Percentiles rank a stretch among this genome's conserved stretches.
Evolutionary conservation across 2,329 filamentous ascomycete species (phyloP).

Genomic region (Didymella sp.): DNA sequence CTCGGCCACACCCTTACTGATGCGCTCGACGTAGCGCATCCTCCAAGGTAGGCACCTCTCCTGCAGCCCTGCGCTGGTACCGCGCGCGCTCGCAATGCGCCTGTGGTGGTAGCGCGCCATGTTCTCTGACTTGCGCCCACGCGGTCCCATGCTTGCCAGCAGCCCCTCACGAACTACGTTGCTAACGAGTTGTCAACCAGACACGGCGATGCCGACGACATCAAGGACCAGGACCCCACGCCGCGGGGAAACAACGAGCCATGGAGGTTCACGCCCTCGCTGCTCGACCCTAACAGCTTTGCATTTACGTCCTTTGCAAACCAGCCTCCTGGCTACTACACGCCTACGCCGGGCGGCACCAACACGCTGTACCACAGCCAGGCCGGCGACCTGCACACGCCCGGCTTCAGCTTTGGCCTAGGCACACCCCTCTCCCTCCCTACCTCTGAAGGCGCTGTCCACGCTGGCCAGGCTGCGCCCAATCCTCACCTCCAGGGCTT

Average conservation of each 20-base stretch:
- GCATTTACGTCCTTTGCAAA: conserved; percentile 80
- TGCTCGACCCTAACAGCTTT: conserved; percentile 85
- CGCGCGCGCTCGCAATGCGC: conserved; percentile 16
- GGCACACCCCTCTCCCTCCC: conserved; percentile 83
- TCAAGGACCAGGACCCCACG: conserved; percentile 83
- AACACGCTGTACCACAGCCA: conserved; percentile 83
- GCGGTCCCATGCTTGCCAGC: background rate
- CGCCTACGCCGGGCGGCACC: conserved; percentile 81
- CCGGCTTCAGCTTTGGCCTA: conserved; percentile 74
- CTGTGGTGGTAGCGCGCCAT: conserved; percentile 3
- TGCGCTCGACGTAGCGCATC: conserved; percentile 55
- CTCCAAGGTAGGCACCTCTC: conserved; percentile 51
- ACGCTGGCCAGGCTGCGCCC: conserved; percentile 59
- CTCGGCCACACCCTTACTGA: conserved; percentile 57
- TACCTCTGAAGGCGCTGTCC: conserved; percentile 70
- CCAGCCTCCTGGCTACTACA: conserved; percentile 84
- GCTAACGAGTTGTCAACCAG: conserved; percentile 41
- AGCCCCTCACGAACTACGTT: conserved; percentile 4
- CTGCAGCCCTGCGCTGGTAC: background rate
- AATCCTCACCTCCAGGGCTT: conserved; percentile 69
- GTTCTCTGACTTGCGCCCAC: conserved; percentile 12
- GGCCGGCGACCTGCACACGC: conserved; percentile 86
- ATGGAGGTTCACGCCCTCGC: conserved; percentile 87
- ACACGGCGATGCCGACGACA: conserved; percentile 56
- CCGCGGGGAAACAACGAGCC: conserved; percentile 79